Evolutionary conservation across 2,329 filamentous ascomycete species (phyloP).

Genomic region (Celoporthe dispersa): DNA sequence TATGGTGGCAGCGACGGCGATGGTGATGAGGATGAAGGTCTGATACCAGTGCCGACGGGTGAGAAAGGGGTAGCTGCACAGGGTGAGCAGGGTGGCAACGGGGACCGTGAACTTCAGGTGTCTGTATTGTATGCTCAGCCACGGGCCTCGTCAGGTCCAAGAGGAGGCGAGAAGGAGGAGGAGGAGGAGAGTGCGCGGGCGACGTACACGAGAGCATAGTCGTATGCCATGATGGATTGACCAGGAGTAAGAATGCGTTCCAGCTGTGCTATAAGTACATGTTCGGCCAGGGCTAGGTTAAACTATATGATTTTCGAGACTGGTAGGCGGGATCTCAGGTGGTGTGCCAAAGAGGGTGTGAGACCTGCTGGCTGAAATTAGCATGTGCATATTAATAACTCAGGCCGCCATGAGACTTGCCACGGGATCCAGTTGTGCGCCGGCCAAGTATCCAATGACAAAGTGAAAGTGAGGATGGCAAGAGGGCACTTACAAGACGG

Average conservation of each 20-base stretch:
- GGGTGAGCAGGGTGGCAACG: constrained; percentile 60
- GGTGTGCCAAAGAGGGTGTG: background rate
- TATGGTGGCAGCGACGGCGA: constrained; percentile 70
- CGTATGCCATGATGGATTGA: constrained; percentile 32
- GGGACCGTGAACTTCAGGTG: constrained; percentile 72
- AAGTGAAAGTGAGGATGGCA: background rate
- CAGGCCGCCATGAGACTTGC: too few species aligned
- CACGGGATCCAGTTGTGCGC: background rate
- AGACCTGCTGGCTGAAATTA: background rate
- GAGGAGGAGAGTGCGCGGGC: background rate
- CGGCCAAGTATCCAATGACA: background rate
- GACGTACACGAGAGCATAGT: constrained; percentile 34
- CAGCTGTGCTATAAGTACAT: constrained; percentile 16
- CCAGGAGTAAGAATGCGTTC: background rate
- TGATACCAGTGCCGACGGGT: constrained; percentile 67
- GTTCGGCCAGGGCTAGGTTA: background rate
- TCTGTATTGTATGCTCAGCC: constrained; percentile 42
- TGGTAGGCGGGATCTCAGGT: background rate
- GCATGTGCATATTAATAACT: background rate
- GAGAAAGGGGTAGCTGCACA: constrained; percentile 64
- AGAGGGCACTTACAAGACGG: background rate
- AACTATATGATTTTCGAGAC: background rate
- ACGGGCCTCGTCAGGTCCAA: background rate
- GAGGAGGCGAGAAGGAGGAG: background rate
- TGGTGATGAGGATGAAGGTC: constrained; percentile 60